A percentile compares a stretch with the other conserved stretches of the same genome.
These are phyloP conservation scores for Blastocladiella britannica DNA, from an alignment of 192 early-diverging fungal genomes.

Conservation along the genomic window DNA sequence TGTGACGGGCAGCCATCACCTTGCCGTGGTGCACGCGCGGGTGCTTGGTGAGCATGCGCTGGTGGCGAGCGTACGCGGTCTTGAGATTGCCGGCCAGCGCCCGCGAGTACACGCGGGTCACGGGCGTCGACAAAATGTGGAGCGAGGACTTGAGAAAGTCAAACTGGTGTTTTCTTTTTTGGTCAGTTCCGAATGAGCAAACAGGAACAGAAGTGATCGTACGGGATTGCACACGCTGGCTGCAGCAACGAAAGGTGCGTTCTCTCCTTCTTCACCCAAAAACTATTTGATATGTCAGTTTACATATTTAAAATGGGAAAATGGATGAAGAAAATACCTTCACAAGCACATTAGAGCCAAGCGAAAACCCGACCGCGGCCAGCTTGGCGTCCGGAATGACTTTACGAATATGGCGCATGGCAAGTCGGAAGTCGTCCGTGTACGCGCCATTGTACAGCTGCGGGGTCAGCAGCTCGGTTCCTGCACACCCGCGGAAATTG, in stretches of 20 bases:
- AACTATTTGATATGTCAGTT: constrained; percentile 20
- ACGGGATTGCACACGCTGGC: constrained; percentile 73
- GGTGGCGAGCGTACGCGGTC: constrained; percentile 15
- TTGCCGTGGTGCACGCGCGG: constrained; percentile 23
- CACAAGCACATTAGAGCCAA: constrained; percentile 79
- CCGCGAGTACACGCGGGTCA: constrained; percentile 16
- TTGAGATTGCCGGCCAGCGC: constrained; percentile 26
- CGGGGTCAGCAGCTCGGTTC: constrained; percentile 50
- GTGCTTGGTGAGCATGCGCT: constrained; percentile 19
- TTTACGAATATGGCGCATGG: constrained; percentile 29
- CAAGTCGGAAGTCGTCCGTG: constrained; percentile 56
- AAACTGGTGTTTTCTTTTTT: constrained; percentile 11
- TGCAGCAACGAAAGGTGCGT: constrained; percentile 49
- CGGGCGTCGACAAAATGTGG: constrained; percentile 9
- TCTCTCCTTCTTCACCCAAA: constrained; percentile 58
- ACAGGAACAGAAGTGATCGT: constrained; percentile 40
- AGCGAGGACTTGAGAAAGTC: constrained; percentile 10
- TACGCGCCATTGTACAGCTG: constrained; percentile 63
- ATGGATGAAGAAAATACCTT: constrained; percentile 29
- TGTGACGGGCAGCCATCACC: constrained; percentile 26
- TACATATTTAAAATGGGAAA: neutral
- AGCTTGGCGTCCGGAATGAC: constrained; percentile 38
- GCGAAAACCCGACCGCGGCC: constrained; percentile 66
- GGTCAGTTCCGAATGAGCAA: neutral
- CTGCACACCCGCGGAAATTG: constrained; percentile 78